Percentiles rank a stretch among this genome's conserved stretches.
phyloP scores from a whole-genome alignment of 257 asterid species.

The Solanum peruvianum region DNA sequence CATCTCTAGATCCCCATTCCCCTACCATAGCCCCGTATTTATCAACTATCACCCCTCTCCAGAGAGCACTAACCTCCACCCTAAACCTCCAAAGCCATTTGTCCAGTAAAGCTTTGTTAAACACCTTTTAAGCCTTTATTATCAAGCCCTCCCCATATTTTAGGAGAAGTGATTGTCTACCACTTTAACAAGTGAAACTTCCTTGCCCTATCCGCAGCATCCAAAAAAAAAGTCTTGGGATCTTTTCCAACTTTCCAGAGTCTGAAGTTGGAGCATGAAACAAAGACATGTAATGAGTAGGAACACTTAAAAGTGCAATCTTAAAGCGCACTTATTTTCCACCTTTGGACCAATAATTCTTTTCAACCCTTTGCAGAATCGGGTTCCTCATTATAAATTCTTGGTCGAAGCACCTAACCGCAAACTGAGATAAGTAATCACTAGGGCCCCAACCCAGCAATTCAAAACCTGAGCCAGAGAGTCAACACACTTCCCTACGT shows the following conservation, averaged over 20 bases:
- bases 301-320: not conserved
- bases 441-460: not conserved
- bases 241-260: not conserved
- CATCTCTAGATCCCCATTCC: not conserved
- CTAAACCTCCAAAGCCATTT: not conserved
- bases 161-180: not conserved
- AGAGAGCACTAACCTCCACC: not conserved
- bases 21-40: not conserved
- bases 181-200: not conserved
- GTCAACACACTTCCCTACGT: not conserved
- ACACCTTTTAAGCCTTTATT: not conserved
- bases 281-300: not conserved
- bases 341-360: not conserved
- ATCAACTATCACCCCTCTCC: not conserved
- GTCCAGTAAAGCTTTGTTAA: not conserved
- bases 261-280: not conserved
- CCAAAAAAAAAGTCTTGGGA: not conserved
- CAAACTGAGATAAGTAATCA: not conserved
- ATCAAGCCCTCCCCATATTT: not conserved
- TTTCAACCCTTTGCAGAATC: not conserved
- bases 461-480: not conserved
- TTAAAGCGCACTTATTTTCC: not conserved
- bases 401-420: not conserved
- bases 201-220: not conserved
- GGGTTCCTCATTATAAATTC: not conserved